A percentile compares a stretch with the other conserved stretches of the same genome.
Conservation (phyloP, 192 early-diverging fungal genomes). For the Coemansia sp. region DNA sequence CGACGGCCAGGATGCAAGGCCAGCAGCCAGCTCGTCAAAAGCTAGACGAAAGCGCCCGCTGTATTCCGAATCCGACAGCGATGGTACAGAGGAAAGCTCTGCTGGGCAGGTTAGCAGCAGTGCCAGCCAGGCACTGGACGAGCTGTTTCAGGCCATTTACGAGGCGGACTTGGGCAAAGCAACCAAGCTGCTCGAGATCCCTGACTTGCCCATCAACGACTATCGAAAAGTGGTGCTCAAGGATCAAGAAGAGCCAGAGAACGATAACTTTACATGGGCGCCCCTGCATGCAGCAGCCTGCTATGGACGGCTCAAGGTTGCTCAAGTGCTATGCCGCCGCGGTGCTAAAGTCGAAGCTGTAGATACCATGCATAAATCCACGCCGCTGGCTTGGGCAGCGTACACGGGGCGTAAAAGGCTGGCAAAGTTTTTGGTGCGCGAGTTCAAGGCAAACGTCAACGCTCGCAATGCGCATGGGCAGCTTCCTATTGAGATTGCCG, state of each 20-base stretch:
- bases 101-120: not conserved
- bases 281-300: constrained; percentile 85
- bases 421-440: constrained; percentile 70
- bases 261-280: constrained; percentile 73
- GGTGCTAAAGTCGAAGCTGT: constrained; percentile 77
- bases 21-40: not conserved
- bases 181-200: constrained; percentile 28
- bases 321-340: constrained; percentile 65
- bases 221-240: constrained; percentile 47
- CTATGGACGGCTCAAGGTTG: constrained; percentile 68
- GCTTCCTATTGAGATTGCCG: constrained; percentile 75
- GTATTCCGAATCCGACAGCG: constrained; percentile 14
- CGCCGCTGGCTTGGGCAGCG: constrained; percentile 89
- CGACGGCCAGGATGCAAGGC: not conserved
- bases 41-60: constrained; percentile 41
- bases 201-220: constrained; percentile 35
- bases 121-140: constrained; percentile 22
- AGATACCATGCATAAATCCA: constrained; percentile 81
- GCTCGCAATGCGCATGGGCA: constrained; percentile 76
- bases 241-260: constrained; percentile 53
- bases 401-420: constrained; percentile 72
- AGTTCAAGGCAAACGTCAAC: constrained; percentile 70
- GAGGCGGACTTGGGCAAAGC: constrained; percentile 40
- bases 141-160: constrained; percentile 50
- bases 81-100: constrained; percentile 3